Conservation (phyloP, 2,329 filamentous ascomycete genomes). For the Lachnellula occidentalis region DNA sequence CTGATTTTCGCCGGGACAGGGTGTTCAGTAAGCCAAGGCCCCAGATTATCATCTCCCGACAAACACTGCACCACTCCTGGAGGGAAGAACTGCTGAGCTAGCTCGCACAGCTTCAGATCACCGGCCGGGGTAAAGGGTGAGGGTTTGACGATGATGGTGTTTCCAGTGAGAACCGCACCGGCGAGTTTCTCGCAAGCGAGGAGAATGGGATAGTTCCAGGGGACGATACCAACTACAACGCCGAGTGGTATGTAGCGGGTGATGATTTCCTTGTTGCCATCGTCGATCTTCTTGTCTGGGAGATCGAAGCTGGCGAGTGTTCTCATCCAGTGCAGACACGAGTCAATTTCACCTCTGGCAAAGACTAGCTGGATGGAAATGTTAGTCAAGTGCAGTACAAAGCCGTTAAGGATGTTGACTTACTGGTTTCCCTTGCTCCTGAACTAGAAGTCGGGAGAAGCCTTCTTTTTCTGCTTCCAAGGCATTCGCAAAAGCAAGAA, state of each 20-base stretch:
- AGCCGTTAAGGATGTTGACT: not conserved
- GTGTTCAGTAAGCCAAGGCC: conserved; percentile 45
- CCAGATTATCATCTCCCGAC: conserved; percentile 41
- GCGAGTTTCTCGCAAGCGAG: conserved; percentile 39
- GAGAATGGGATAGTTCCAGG: conserved; percentile 50
- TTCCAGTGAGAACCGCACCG: conserved; percentile 43
- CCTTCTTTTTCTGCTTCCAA: conserved; percentile 31
- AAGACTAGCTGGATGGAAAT: not conserved
- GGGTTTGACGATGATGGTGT: conserved; percentile 55
- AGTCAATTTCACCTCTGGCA: not conserved
- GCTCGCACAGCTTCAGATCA: conserved; percentile 45
- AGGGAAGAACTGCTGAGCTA: conserved; percentile 43
- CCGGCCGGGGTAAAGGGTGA: conserved; percentile 46
- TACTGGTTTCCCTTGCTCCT: conserved; percentile 47
- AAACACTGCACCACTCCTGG: conserved; percentile 50
- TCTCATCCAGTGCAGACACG: not conserved
- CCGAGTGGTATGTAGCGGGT: not conserved
- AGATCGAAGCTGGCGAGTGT: not conserved
- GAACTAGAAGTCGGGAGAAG: conserved; percentile 40
- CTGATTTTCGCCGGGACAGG: conserved; percentile 47
- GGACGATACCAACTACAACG: conserved; percentile 41
- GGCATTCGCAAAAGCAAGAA: conserved; percentile 21
- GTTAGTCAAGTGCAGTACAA: not conserved
- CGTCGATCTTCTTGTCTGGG: not conserved
- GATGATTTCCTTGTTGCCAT: not conserved